Percentiles rank a stretch among this genome's conserved stretches.
Conservation (phyloP, 306 rosid genomes). For the Coriaria nepalensis region DNA sequence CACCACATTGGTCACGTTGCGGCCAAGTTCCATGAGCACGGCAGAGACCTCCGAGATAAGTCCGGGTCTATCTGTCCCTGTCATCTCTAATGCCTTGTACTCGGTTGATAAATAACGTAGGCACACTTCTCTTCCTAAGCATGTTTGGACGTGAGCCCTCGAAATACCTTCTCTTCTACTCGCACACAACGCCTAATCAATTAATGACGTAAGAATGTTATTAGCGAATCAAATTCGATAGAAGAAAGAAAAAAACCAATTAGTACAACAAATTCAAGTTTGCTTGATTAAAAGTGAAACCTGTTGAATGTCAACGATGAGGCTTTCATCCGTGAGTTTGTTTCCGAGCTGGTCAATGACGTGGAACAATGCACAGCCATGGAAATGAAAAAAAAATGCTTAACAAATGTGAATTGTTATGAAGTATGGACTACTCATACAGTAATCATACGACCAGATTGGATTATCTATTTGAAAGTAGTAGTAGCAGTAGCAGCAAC, state of each 20-base stretch:
- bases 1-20: slow-evolving; percentile 36
- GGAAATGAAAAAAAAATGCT: slow-evolving; percentile 1
- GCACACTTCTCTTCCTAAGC: slow-evolving; percentile 19
- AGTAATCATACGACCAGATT: too few relatives aligned
- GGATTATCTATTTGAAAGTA: too few relatives aligned
- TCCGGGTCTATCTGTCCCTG: slow-evolving; percentile 58
- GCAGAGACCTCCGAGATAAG: slow-evolving; percentile 65
- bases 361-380: slow-evolving; percentile 60
- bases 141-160: slow-evolving; percentile 3
- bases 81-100: slow-evolving; percentile 57
- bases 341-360: slow-evolving; percentile 73
- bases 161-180: slow-evolving; percentile 25
- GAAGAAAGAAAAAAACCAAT: too few relatives aligned
- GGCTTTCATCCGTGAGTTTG: slow-evolving; percentile 62
- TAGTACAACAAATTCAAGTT: background rate
- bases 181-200: slow-evolving; percentile 49
- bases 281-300: slow-evolving; percentile 14
- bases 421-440: too few relatives aligned
- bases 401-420: too few relatives aligned
- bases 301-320: slow-evolving; percentile 58
- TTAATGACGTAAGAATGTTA: background rate
- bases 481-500: too few relatives aligned
- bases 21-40: slow-evolving; percentile 44
- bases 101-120: slow-evolving; percentile 8
- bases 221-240: background rate